Evolutionary conservation across 441 rosid genomes (phyloP).

Genomic region (Populus hybrid): DNA sequence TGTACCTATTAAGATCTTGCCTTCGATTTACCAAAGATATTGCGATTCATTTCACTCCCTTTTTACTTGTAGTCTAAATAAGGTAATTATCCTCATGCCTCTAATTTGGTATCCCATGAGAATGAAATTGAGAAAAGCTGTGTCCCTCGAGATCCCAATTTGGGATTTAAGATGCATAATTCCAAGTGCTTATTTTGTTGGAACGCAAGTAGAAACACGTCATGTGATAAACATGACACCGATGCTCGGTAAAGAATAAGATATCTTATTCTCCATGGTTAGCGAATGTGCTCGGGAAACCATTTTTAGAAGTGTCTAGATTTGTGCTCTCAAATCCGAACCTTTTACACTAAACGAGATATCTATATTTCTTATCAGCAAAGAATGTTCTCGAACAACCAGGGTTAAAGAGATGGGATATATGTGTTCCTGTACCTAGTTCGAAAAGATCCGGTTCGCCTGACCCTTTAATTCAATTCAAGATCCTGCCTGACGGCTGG

Average conservation of each 20-base stretch:
- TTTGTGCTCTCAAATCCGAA: not conserved
- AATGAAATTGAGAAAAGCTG: not conserved
- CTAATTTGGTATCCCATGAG: not conserved
- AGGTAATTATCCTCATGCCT: not conserved
- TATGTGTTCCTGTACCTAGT: no score
- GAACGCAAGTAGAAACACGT: no score
- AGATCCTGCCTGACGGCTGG: no score
- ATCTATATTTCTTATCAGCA: not conserved
- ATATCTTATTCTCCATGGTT: not conserved
- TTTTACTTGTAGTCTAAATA: not conserved
- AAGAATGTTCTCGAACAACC: no score
- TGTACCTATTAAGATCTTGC: not conserved
- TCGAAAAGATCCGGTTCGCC: no score
- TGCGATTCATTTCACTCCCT: not conserved
- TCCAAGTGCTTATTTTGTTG: no score
- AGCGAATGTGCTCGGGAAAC: not conserved
- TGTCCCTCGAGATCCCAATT: not conserved
- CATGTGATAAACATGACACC: slow-evolving; percentile 3
- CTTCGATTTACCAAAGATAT: not conserved
- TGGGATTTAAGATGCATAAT: not conserved
- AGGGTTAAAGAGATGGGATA: not conserved
- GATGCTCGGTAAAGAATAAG: not conserved
- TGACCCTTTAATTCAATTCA: no score
- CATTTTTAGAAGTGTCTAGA: not conserved
- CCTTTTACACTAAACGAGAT: not conserved